Conservation (phyloP, 768 basidiomycete genomes). For the Hypsizygus marmoreus region DNA sequence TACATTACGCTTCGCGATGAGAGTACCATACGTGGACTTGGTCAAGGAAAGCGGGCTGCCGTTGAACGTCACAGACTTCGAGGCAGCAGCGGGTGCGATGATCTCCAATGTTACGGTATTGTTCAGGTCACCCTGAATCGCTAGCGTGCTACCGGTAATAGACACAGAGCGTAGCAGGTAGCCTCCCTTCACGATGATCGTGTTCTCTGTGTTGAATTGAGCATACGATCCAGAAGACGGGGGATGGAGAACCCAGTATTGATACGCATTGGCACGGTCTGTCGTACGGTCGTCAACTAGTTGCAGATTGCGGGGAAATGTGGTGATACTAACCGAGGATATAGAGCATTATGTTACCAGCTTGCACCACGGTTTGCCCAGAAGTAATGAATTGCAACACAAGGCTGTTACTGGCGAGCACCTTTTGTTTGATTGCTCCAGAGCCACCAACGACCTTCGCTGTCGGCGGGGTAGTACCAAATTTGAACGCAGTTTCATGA, state of each 20-base stretch:
- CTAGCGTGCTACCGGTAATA: slow-evolving; percentile 36
- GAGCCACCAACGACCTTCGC: slow-evolving; percentile 38
- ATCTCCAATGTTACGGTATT: slow-evolving; percentile 46
- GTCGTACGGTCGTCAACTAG: neutral
- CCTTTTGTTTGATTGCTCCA: slow-evolving; percentile 36
- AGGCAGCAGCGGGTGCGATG: slow-evolving; percentile 41
- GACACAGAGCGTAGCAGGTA: slow-evolving; percentile 46
- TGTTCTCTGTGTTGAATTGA: slow-evolving; percentile 39
- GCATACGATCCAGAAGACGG: slow-evolving; percentile 37
- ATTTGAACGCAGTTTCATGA: slow-evolving; percentile 51
- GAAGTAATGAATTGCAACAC: slow-evolving; percentile 47
- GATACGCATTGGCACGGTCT: slow-evolving; percentile 52
- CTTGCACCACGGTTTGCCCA: slow-evolving; percentile 47
- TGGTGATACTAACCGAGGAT: slow-evolving; percentile 38
- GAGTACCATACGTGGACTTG: slow-evolving; percentile 44
- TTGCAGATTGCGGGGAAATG: neutral
- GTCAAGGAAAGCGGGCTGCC: slow-evolving; percentile 31
- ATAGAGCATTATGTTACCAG: slow-evolving; percentile 44
- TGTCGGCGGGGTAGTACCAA: slow-evolving; percentile 24
- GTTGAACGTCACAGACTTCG: slow-evolving; percentile 46
- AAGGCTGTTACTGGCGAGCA: slow-evolving; percentile 34
- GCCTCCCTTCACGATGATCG: slow-evolving; percentile 50
- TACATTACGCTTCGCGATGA: slow-evolving; percentile 31
- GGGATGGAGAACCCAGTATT: slow-evolving; percentile 53
- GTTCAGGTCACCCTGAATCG: slow-evolving; percentile 47